A percentile compares a stretch with the other conserved stretches of the same genome.
phyloP scores from a whole-genome alignment of 495 filamentous ascomycete species.

The Trichoderma reesei region DNA sequence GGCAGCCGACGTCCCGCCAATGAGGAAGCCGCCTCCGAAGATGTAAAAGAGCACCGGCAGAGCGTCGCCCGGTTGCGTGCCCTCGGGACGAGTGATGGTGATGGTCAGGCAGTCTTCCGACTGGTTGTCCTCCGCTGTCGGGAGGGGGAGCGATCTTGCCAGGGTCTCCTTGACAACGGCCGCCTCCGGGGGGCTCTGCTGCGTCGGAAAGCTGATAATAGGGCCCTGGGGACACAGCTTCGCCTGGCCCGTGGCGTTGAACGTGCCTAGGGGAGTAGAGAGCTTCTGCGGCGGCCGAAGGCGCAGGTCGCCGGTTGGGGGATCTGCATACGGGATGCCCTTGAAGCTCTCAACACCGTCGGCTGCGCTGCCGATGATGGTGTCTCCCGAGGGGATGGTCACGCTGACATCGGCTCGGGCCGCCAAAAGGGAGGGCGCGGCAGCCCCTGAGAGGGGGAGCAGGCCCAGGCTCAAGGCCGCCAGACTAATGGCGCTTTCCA shows the following conservation, averaged over 20 bases:
- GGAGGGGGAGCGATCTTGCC: constrained; percentile 17
- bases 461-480: not conserved
- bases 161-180: not conserved
- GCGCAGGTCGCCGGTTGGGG: constrained; percentile 23
- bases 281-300: constrained; percentile 22
- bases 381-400: constrained; percentile 27
- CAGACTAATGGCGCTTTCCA: not conserved
- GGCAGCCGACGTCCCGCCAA: constrained; percentile 43
- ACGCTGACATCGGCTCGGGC: not conserved
- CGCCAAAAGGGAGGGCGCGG: not conserved
- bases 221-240: not conserved
- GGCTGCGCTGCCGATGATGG: constrained; percentile 29
- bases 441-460: not conserved
- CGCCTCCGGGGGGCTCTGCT: not conserved
- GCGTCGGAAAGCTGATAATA: constrained; percentile 13
- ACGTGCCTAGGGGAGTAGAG: constrained; percentile 27
- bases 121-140: not conserved
- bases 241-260: constrained; percentile 32
- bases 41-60: constrained; percentile 62
- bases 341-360: constrained; percentile 23
- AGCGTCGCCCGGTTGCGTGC: constrained; percentile 28
- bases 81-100: constrained; percentile 52
- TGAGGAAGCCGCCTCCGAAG: constrained; percentile 55
- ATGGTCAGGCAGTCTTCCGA: constrained; percentile 57
- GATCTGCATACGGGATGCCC: constrained; percentile 27